Conservation (phyloP, 495 filamentous ascomycete species). For the Elasticomyces elasticus region DNA sequence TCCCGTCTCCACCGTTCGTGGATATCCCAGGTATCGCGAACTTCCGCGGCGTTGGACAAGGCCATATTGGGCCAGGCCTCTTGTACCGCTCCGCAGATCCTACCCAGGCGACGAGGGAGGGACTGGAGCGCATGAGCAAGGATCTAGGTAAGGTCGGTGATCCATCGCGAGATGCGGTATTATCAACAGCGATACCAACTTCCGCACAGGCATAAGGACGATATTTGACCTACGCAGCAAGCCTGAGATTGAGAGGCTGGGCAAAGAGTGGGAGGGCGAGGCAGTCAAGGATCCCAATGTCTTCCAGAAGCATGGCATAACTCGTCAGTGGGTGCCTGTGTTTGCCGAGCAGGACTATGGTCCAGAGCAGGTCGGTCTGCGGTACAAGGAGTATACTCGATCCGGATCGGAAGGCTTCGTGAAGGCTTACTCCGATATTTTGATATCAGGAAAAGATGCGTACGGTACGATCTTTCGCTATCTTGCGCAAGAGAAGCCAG, state of each 20-base stretch:
- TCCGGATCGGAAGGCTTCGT: constrained; percentile 30
- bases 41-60: constrained; percentile 30
- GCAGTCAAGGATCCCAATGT: constrained; percentile 10
- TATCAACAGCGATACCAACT: neutral
- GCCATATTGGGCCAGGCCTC: constrained; percentile 24
- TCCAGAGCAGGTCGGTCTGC: constrained; percentile 32
- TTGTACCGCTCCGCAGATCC: constrained; percentile 32
- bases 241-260: constrained; percentile 21
- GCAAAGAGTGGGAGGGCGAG: constrained; percentile 17
- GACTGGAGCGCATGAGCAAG: constrained; percentile 21
- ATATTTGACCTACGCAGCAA: constrained; percentile 31
- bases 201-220: constrained; percentile 18
- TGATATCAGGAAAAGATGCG: constrained; percentile 20
- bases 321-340: constrained; percentile 30
- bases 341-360: constrained; percentile 33
- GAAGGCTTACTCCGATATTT: constrained; percentile 31
- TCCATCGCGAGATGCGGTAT: neutral
- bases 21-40: constrained; percentile 29
- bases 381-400: constrained; percentile 31
- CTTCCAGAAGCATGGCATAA: constrained; percentile 18
- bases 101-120: constrained; percentile 19
- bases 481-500: constrained; percentile 15
- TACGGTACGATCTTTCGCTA: constrained; percentile 28
- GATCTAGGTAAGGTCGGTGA: constrained; percentile 19
- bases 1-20: constrained; percentile 31